Percentiles rank a stretch among this genome's conserved stretches.
Evolutionary conservation across 2,329 filamentous ascomycete genomes (phyloP).

Genomic region (Proliferodiscus dingleyae): DNA sequence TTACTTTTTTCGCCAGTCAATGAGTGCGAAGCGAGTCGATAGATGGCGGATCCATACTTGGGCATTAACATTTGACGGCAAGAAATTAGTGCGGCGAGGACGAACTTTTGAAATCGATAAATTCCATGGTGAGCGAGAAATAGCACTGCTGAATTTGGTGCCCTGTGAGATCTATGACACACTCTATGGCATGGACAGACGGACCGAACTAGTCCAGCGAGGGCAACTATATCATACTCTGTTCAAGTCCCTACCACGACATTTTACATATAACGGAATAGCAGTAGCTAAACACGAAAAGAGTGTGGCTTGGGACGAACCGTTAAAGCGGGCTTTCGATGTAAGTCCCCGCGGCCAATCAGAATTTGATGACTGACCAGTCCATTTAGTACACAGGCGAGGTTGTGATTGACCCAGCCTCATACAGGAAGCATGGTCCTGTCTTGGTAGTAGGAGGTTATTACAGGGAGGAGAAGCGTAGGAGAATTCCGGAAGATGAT

Average conservation of each 20-base stretch:
- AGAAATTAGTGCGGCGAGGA: slow-evolving; percentile 15
- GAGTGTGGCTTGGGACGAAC: not conserved
- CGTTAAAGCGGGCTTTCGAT: not conserved
- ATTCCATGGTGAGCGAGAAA: slow-evolving; percentile 21
- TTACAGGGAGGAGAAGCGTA: not conserved
- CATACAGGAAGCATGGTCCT: not conserved
- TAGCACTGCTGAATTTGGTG: slow-evolving; percentile 20
- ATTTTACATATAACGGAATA: not conserved
- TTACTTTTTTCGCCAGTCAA: not conserved
- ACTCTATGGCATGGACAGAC: slow-evolving; percentile 2
- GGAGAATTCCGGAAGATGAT: not conserved
- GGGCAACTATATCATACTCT: not conserved
- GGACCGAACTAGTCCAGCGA: not conserved
- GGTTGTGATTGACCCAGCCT: not conserved
- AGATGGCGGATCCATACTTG: slow-evolving; percentile 16
- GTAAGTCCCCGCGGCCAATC: not conserved
- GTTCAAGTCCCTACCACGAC: not conserved
- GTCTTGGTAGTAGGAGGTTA: not conserved
- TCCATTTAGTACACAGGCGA: not conserved
- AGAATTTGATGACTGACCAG: not conserved
- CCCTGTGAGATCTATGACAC: slow-evolving; percentile 10
- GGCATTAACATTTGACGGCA: slow-evolving; percentile 22
- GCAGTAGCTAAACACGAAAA: not conserved
- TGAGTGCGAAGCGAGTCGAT: not conserved
- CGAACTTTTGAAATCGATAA: slow-evolving; percentile 16